Evolutionary conservation across 345 rosid species (phyloP), one percentile per base, ranked within the genome.

Genomic region (Acer negundo): DNA sequence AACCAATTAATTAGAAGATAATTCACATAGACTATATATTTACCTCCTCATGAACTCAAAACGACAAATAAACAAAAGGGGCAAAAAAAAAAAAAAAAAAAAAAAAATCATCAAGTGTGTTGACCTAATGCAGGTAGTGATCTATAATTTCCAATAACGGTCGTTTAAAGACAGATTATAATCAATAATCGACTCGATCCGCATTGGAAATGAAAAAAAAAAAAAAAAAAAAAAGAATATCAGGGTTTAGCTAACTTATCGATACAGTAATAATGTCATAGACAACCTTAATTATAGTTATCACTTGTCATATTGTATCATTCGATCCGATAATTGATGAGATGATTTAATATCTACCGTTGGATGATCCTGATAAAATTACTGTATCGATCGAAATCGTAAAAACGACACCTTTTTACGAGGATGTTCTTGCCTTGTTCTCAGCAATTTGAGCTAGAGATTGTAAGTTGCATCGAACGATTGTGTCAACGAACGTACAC

Each of bases 401-500:
- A 1, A 51, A 51, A 3, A 15, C 1, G 6, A 15, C 38, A 35
- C 38, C 53, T 11, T 49, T 53, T 53, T 17, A 53, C 7, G 81
- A 9, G 20, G 40, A 17, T 20, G 15, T 35, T 72, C 70, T 79
- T 17, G 85, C 82, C 88, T 80, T 82, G 42, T 80, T 88, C 83
- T 81, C 88, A 2, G 94, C 89, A 61, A 88, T 84, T 77, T 84
- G 92, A 69, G 98, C 94, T 81, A 96, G 72, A 51, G 98, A 92
- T 20, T 86, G 94, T 81, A 96, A 83, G 83, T 96, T 96, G 90
- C 97, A 96, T 69, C 94, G 86, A 28, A 96, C 91, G 23, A 96
- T 92, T 3, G 97, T 96, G 46, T 91, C 97, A 1, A 86, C 88
- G 23, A 96, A 94, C 71, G 77, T 80, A 67, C 95, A 86, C 0